Evolutionary conservation across 345 rosid genomes (phyloP).

Genomic region (Melastoma malabathricum): DNA sequence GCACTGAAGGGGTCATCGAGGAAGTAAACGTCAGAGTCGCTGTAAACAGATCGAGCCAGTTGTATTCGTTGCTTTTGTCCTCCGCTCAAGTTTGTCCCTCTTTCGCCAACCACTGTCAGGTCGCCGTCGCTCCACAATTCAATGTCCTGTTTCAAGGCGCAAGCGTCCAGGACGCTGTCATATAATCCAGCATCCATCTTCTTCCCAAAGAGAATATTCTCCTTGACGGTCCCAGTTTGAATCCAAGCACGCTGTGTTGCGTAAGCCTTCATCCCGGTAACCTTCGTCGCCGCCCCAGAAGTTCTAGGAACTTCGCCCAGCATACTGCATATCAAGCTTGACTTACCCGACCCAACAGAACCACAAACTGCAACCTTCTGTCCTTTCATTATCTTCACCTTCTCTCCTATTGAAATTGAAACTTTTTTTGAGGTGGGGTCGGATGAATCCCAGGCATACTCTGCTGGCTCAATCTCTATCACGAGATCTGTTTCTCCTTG

Average conservation of each 20-base stretch:
- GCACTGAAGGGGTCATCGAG: slow-evolving; percentile 27
- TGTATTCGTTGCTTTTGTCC: slow-evolving; percentile 17
- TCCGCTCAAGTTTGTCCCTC: slow-evolving; percentile 80
- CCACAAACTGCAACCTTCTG: slow-evolving; percentile 60
- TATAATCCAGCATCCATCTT: slow-evolving; percentile 28
- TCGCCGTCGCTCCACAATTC: slow-evolving; percentile 44
- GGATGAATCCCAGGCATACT: slow-evolving; percentile 34
- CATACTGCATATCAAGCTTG: slow-evolving; percentile 48
- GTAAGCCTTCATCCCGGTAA: slow-evolving; percentile 48
- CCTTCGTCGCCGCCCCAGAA: slow-evolving; percentile 35
- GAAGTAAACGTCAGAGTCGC: slow-evolving; percentile 19
- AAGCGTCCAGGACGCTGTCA: slow-evolving; percentile 38
- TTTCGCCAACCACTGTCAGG: slow-evolving; percentile 58
- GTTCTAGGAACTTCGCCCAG: slow-evolving; percentile 69
- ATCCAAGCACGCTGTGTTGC: slow-evolving; percentile 78
- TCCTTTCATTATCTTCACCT: slow-evolving; percentile 28
- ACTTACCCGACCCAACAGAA: slow-evolving; percentile 64
- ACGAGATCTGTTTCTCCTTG: slow-evolving; percentile 14
- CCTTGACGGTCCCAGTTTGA: slow-evolving; percentile 57
- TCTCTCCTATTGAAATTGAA: slow-evolving; percentile 19
- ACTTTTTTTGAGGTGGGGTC: slow-evolving; percentile 13
- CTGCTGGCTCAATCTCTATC: slow-evolving; percentile 25
- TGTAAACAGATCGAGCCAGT: slow-evolving; percentile 24
- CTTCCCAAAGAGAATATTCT: slow-evolving; percentile 57
- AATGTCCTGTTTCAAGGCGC: slow-evolving; percentile 50